A percentile compares a stretch with the other conserved stretches of the same genome.
Conservation (phyloP, 805 yeast genomes). For the Myxozyma vanderwaltii region DNA sequence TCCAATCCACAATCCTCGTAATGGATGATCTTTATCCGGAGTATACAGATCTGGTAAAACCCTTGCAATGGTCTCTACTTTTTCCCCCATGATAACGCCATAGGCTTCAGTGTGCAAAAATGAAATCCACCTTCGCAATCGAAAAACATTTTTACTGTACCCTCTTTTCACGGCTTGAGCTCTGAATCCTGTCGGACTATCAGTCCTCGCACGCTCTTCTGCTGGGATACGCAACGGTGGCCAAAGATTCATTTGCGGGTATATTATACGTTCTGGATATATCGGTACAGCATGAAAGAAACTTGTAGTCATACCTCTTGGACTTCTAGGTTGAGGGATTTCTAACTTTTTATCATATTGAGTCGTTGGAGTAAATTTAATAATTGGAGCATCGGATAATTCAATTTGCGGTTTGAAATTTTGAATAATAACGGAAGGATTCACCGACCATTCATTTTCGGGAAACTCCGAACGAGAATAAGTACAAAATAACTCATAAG, state of each 20-base stretch:
- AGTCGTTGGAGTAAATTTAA: slow-evolving; percentile 16
- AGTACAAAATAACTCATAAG: slow-evolving; percentile 26
- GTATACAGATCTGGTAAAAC: slow-evolving; percentile 19
- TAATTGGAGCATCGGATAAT: slow-evolving; percentile 16
- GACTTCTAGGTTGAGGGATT: slow-evolving; percentile 16
- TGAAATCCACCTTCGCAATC: slow-evolving; percentile 30
- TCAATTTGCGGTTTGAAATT: slow-evolving; percentile 21
- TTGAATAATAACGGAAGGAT: slow-evolving; percentile 21
- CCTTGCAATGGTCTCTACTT: slow-evolving; percentile 36
- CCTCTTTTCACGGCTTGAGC: slow-evolving; percentile 32
- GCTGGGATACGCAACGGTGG: slow-evolving; percentile 36
- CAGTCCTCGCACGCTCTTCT: slow-evolving; percentile 34
- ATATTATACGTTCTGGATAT: slow-evolving; percentile 30
- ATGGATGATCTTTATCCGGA: slow-evolving; percentile 29
- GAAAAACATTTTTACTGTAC: slow-evolving; percentile 28
- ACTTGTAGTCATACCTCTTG: slow-evolving; percentile 20
- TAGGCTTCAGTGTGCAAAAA: slow-evolving; percentile 7
- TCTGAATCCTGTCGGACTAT: slow-evolving; percentile 32
- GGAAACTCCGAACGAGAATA: slow-evolving; percentile 13
- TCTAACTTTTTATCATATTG: slow-evolving; percentile 27
- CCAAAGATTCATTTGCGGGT: slow-evolving; percentile 37
- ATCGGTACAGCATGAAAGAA: slow-evolving; percentile 33
- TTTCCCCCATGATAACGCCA: slow-evolving; percentile 30
- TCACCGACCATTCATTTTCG: slow-evolving; percentile 15
- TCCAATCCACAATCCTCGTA: slow-evolving; percentile 40